A percentile compares a stretch with the other conserved stretches of the same genome.
Conservation (phyloP, 1,139 yeast species). For the Debaryomyces sp. region DNA sequence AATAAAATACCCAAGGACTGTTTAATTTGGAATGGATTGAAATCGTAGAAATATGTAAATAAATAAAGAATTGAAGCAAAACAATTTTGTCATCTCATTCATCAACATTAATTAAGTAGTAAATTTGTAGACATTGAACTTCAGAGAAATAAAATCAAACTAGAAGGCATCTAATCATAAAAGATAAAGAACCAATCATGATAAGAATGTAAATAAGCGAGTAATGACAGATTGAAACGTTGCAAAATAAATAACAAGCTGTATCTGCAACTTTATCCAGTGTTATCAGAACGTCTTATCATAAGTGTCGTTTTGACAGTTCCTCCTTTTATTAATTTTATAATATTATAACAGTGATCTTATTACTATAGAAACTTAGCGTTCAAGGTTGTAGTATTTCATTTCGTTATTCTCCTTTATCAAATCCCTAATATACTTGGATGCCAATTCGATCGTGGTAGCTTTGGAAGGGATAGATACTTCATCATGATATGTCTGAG, state of each 20-base stretch:
- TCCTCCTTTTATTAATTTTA: neutral
- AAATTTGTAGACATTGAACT: neutral
- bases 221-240: neutral
- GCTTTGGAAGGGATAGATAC: slow-evolving; percentile 81
- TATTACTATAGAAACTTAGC: neutral
- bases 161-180: neutral
- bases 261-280: neutral
- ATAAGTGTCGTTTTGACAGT: neutral
- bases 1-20: neutral
- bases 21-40: neutral
- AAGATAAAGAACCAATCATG: neutral
- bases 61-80: neutral
- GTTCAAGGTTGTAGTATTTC: slow-evolving; percentile 9
- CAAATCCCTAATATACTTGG: slow-evolving; percentile 63
- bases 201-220: neutral
- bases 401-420: slow-evolving; percentile 41
- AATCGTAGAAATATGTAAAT: neutral
- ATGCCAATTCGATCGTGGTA: slow-evolving; percentile 90
- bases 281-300: neutral
- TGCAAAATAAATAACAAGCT: neutral
- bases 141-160: neutral
- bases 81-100: neutral
- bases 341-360: neutral
- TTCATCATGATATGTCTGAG: slow-evolving; percentile 60
- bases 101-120: neutral